Evolutionary conservation across 768 basidiomycete species (phyloP).

Genomic region (Boletus pseudo-olivaceus): DNA sequence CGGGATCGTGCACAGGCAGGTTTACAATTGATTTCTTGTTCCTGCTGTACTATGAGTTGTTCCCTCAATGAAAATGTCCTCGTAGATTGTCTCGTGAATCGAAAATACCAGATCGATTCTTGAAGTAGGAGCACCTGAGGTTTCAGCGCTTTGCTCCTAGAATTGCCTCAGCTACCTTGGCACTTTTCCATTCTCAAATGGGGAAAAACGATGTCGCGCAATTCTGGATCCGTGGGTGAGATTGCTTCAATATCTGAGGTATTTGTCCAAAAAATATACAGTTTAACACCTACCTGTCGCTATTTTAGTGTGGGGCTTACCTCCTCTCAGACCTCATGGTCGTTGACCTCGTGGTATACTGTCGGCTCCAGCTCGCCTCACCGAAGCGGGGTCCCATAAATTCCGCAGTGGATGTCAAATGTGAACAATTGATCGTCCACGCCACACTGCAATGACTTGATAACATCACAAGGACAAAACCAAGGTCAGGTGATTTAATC

Average conservation of each 20-base stretch:
- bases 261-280: background rate
- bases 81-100: slow-evolving; percentile 32
- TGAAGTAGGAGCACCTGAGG: slow-evolving; percentile 15
- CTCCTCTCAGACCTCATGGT: background rate
- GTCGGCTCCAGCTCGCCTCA: background rate
- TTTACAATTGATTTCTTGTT: slow-evolving; percentile 32
- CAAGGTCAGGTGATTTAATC: slow-evolving; percentile 1
- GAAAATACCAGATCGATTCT: slow-evolving; percentile 22
- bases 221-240: slow-evolving; percentile 6
- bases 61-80: slow-evolving; percentile 33
- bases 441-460: background rate
- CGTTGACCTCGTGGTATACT: background rate
- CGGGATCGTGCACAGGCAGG: slow-evolving; percentile 37
- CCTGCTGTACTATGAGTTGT: slow-evolving; percentile 27
- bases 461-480: slow-evolving; percentile 3
- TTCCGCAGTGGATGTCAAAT: background rate
- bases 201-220: background rate
- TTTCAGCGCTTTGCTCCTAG: slow-evolving; percentile 1
- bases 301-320: slow-evolving; percentile 5
- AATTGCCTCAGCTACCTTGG: background rate
- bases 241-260: background rate
- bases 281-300: slow-evolving; percentile 6
- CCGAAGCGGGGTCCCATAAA: background rate
- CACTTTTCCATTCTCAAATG: background rate
- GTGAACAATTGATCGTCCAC: background rate